Base-by-base conservation (phyloP, 192 early-diverging fungal genomes). In the Coemansia furcata region DNA sequence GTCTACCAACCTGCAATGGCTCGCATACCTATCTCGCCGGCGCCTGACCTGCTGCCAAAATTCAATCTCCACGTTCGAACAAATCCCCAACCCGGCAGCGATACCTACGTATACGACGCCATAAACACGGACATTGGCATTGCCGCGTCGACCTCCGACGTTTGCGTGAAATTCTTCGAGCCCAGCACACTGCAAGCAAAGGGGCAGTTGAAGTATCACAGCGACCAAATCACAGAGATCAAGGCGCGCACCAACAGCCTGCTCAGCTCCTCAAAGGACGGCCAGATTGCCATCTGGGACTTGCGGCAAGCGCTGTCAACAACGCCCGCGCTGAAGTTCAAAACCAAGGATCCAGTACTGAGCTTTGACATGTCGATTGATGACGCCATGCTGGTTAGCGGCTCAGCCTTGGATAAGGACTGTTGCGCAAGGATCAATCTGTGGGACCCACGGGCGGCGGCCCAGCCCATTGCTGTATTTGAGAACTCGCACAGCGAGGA, bases 401-500 rank as follows among this genome's bases (percentile, higher is more conserved):
- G 76, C 3, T 59, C 76, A 17, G 59, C 52, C 23, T 59, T 83
- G 17, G 68, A 78, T 63, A 67, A 65, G 43, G 60, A 68, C 43
- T 69, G 59, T 43, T 61, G 64, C 23, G 87, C 87, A 85, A 88
- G 71, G 63, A 68, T 63, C 35, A 54, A 61, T 36, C 64, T 69
- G 38, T 78, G 65, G 62, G 67, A 72, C 29, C 39, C 63, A 32
- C 67, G 80, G 12, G 55, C 66, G 21, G 62, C 66, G 3, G 75
- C 66, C 11, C 32, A 52, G 4, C 70, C 71, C 0, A 21, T 70
- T 2, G 67, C 54, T 35, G 46, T 63, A 38, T 83, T 75, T 59
- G 73, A 72, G n/a, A 87, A 91, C 60, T 91, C 89, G 8, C 89
- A 92, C 62, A 86, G 82, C 37, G 90, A 94, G 59, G 91, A 92